Evolutionary conservation across 2,329 filamentous ascomycete genomes (phyloP).

Genomic region (Gyromitra esculenta): DNA sequence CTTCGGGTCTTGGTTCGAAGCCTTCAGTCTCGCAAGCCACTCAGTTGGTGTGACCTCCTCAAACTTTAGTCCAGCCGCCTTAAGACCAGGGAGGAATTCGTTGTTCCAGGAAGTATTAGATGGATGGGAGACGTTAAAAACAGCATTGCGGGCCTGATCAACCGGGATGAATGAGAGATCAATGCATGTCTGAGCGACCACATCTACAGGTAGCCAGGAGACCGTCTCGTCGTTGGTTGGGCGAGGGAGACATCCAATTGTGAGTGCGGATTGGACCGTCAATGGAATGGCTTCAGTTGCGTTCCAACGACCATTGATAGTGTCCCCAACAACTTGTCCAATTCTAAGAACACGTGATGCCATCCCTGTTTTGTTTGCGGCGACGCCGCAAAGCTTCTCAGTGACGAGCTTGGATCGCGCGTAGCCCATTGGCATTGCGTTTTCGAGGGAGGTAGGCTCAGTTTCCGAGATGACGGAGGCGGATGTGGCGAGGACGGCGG

Average conservation of each 20-base stretch:
- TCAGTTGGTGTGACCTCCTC: conserved; percentile 62
- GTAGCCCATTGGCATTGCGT: conserved; percentile 66
- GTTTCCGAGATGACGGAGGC: conserved; percentile 52
- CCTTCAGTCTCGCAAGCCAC: conserved; percentile 63
- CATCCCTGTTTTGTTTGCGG: conserved; percentile 59
- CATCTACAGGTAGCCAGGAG: conserved; percentile 64
- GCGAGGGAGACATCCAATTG: conserved; percentile 63
- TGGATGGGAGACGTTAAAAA: conserved; percentile 67
- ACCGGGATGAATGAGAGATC: conserved; percentile 59
- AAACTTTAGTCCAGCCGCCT: conserved; percentile 63
- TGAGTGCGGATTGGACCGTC: conserved; percentile 64
- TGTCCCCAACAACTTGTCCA: conserved; percentile 65
- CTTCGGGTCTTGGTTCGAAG: conserved; percentile 64
- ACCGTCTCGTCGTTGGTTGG: conserved; percentile 61
- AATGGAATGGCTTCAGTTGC: conserved; percentile 65
- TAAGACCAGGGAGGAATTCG: conserved; percentile 66
- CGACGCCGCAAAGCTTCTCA: conserved; percentile 62
- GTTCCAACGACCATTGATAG: conserved; percentile 64
- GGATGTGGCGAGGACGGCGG: conserved; percentile 61
- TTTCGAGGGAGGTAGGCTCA: conserved; percentile 60
- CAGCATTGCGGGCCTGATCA: conserved; percentile 14
- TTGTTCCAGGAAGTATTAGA: conserved; percentile 65
- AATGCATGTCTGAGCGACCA: conserved; percentile 62
- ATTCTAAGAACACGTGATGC: conserved; percentile 61
- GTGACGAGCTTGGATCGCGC: conserved; percentile 65